Evolutionary conservation across 2,329 filamentous ascomycete genomes (phyloP).

Genomic region (Lecanosticta acicola): DNA sequence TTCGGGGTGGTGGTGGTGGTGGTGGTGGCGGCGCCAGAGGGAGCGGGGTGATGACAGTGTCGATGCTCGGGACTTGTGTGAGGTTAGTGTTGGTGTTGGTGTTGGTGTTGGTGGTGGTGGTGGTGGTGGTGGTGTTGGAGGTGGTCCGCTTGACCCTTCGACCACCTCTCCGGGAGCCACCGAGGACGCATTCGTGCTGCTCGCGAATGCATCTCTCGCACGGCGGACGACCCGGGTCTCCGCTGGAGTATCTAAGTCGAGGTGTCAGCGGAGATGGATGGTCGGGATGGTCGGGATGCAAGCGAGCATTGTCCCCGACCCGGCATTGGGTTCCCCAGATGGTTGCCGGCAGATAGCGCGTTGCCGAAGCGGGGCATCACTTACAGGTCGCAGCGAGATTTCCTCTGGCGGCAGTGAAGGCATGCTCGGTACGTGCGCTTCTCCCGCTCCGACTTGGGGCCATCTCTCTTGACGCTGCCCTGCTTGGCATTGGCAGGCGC

Average conservation of each 20-base stretch:
- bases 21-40: slow-evolving; percentile 10
- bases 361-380: no score
- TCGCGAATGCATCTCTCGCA: slow-evolving; percentile 32
- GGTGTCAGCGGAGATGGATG: slow-evolving; percentile 4
- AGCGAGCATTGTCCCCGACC: background rate
- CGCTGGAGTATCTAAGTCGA: slow-evolving; percentile 26
- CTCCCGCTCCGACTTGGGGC: slow-evolving; percentile 25
- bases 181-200: slow-evolving; percentile 32
- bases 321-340: background rate
- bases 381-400: slow-evolving; percentile 32
- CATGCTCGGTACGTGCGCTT: slow-evolving; percentile 32
- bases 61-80: slow-evolving; percentile 15
- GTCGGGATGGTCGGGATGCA: background rate
- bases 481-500: slow-evolving; percentile 1
- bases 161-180: slow-evolving; percentile 30
- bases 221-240: slow-evolving; percentile 28
- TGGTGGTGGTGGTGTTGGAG: slow-evolving; percentile 1
- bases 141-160: slow-evolving; percentile 26
- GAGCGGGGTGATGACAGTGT: slow-evolving; percentile 15
- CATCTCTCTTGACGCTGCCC: slow-evolving; percentile 2
- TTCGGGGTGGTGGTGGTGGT: slow-evolving; percentile 8
- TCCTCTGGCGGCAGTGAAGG: slow-evolving; percentile 31
- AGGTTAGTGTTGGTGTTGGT: background rate
- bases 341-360: slow-evolving; percentile 1
- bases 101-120: slow-evolving; percentile 8